Evolutionary conservation across 1,284 basidiomycete species (phyloP).

Genomic region (Ceraceosorus bombacis): DNA sequence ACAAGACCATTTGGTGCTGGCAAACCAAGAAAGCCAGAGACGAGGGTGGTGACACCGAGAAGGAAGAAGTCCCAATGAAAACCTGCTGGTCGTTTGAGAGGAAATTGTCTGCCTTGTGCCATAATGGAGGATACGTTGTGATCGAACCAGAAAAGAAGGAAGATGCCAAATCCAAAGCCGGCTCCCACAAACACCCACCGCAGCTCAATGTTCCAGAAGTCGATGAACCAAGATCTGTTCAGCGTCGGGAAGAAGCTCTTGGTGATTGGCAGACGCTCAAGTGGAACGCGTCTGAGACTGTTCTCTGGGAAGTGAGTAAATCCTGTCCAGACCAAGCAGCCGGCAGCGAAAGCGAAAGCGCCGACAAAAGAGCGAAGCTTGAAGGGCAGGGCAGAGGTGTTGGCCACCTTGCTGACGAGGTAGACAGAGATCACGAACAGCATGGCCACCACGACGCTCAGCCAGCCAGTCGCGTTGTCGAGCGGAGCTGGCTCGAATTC

Average conservation of each 20-base stretch:
- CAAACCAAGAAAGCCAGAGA: constrained; percentile 79
- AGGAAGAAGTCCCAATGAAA: constrained; percentile 72
- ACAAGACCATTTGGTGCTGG: constrained; percentile 88
- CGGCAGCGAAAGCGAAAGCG: constrained; percentile 49
- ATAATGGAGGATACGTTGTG: constrained; percentile 72
- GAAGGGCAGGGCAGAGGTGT: constrained; percentile 46
- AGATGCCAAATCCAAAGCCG: constrained; percentile 55
- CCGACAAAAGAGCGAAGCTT: constrained; percentile 46
- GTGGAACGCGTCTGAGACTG: constrained; percentile 31
- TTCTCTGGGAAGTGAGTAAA: constrained; percentile 49
- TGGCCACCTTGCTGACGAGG: constrained; percentile 33
- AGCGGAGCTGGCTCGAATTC: constrained; percentile 44
- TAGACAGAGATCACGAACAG: constrained; percentile 51
- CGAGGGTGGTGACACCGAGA: constrained; percentile 82
- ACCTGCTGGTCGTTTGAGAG: constrained; percentile 80
- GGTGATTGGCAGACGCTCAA: constrained; percentile 46
- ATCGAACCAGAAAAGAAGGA: constrained; percentile 48
- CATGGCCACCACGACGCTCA: constrained; percentile 51
- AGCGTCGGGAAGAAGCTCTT: constrained; percentile 56
- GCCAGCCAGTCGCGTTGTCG: constrained; percentile 49
- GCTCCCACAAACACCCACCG: constrained; percentile 79
- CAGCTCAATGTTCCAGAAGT: constrained; percentile 79
- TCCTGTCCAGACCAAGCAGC: constrained; percentile 51
- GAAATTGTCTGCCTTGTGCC: constrained; percentile 84
- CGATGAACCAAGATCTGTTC: constrained; percentile 73